Conservation (phyloP, 768 basidiomycete species). For the Thelephora aurantiotincta region DNA sequence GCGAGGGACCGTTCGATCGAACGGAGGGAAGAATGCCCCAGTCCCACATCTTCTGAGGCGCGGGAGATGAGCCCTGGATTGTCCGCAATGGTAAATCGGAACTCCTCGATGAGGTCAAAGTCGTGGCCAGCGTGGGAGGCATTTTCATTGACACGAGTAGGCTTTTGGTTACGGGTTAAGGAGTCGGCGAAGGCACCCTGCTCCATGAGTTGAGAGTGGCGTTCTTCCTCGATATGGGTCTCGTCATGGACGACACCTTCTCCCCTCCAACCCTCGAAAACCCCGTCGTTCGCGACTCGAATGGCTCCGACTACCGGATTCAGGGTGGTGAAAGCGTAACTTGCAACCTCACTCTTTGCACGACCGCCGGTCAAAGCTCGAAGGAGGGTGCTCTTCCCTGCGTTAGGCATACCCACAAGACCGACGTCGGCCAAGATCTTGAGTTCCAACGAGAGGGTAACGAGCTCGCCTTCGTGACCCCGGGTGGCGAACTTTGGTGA, state of each 20-base stretch:
- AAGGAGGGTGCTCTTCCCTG: constrained; percentile 83
- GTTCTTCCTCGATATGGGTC: constrained; percentile 39
- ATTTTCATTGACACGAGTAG: not conserved
- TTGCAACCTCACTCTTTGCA: constrained; percentile 73
- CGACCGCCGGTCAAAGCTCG: constrained; percentile 80
- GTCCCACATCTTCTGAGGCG: constrained; percentile 80
- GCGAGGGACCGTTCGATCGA: constrained; percentile 87
- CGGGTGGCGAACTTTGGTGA: constrained; percentile 81
- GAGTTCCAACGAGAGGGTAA: constrained; percentile 81
- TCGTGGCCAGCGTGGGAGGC: constrained; percentile 2
- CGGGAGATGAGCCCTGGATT: constrained; percentile 85
- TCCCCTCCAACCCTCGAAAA: constrained; percentile 47
- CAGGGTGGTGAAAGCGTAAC: constrained; percentile 90
- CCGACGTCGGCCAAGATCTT: constrained; percentile 93
- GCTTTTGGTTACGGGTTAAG: constrained; percentile 34
- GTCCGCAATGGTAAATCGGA: constrained; percentile 92
- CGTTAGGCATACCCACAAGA: constrained; percentile 92
- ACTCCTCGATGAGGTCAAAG: constrained; percentile 34
- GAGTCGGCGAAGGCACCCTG: constrained; percentile 37
- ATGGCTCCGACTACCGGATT: constrained; percentile 92
- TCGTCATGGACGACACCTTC: constrained; percentile 47
- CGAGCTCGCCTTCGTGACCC: constrained; percentile 59
- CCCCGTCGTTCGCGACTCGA: constrained; percentile 66
- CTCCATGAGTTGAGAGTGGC: constrained; percentile 29
- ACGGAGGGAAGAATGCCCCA: constrained; percentile 88